Base-by-base conservation (phyloP, 2,329 filamentous ascomycete species). In the Penicillium verrucosum region DNA sequence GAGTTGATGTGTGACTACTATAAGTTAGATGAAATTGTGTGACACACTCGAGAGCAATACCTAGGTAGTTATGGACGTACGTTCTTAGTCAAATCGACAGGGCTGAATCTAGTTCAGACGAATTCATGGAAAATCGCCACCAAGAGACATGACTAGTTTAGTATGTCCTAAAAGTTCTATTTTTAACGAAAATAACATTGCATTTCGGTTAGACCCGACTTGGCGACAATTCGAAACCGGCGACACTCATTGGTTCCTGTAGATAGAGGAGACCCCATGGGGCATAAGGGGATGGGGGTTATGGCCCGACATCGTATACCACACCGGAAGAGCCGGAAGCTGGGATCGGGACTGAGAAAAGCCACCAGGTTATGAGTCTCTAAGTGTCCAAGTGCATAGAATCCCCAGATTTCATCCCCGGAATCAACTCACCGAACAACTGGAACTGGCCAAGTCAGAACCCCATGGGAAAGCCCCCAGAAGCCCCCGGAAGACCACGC, bases 361-460 rank as follows among this genome's bases (percentile, higher is more conserved):
- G 25, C 6, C 10, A 18, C 23, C 30, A 16, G 11, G 16, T n/a
- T 16, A 34, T 40, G 40, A 40, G 9, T 32, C 21, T n/a, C 4
- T 36, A 46, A 40, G 18, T 29, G n/a, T 8, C 8, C 10, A 45
- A 32, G 11, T 34, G 3, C 9, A 21, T 18, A 40, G 11, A n/a
- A 29, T 30, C 44, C 59, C 57, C 60, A 51, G 57, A 53, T 61
- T 58, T 61, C 23, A 42, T 12, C 57, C 54, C 57, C 57, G 37
- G 29, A 37, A 38, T 53, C 21, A 10, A 36, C 49, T 61, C 60
- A 62, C 61, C 60, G 61, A 46, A 29, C 38, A 36, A 60, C 59
- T 61, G 54, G 47, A 61, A 63, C 57, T 51, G 57, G 59, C 16
- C 55, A 55, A 48, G 52, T 43, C 30, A 29, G 27, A 37, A 8